Base-by-base conservation (phyloP, 2,329 filamentous ascomycete species). In the Hypoxylon sp. region DNA sequence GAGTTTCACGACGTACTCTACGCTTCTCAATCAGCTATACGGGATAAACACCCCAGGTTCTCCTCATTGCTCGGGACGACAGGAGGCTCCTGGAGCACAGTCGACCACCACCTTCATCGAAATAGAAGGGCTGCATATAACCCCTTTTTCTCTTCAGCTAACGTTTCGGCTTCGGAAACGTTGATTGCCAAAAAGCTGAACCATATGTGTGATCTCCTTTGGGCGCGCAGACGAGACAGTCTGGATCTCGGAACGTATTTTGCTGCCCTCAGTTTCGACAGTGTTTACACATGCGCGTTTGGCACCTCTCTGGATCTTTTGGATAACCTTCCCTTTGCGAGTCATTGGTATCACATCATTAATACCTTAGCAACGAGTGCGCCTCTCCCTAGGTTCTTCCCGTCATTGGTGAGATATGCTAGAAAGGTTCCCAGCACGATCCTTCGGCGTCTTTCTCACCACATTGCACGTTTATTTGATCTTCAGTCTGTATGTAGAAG, bases 221-320 rank as follows among this genome's bases (percentile, higher is more conserved):
- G 8, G 34, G 10, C 34, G 4, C 34, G n/a, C 11, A 37, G 34
- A 34, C 20, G 37, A 28, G 39, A 47, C n/a, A 6, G 30, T 8
- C 24, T 22, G 20, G 28, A 56, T 37, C 34, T 56, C 30, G n/a
- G 52, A 32, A 46, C 39, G 6, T 43, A 28, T 28, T 56, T 56
- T 24, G 52, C 52, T 3, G 52, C 52, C 10, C 44, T 56, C 10
- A 17, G 10, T 22, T 56, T 56, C 34, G 52, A 56, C 24, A 47
- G 15, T 26, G 46, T 56, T 17, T 56, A 46, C 20, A 56, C 52
- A 19, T 56, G 52, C 17, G 52, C 52, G 3, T 56, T 56, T 56
- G 52, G 22, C 11, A 30, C 8, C n/a, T 46, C 41, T 17, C 28
- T 56, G n/a, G 52, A 43, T 20, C 41, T 56, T 6, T 37, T 56